phyloP scores from a whole-genome alignment of 208 protist species.

The Trypanosoma scelopori region DNA sequence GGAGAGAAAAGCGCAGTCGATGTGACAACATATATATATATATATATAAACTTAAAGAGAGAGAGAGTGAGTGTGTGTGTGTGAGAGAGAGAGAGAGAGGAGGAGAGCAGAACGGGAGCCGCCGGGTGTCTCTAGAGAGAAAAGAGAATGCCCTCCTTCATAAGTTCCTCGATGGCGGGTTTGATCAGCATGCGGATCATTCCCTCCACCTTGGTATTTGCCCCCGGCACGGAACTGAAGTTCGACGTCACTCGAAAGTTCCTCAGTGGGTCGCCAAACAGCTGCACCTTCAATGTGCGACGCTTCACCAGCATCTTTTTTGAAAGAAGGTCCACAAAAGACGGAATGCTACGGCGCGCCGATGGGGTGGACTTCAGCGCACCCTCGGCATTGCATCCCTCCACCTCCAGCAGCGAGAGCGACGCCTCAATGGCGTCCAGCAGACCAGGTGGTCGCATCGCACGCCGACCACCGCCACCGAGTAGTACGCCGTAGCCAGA shows the following conservation, averaged over 20 bases:
- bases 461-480: slow-evolving; percentile 66
- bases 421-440: slow-evolving; percentile 19
- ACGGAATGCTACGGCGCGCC: slow-evolving; percentile 10
- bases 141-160: slow-evolving; percentile 75
- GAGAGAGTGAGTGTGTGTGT: no score
- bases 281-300: slow-evolving; percentile 69
- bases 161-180: slow-evolving; percentile 77
- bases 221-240: slow-evolving; percentile 70
- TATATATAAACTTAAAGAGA: no score
- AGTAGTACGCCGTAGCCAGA: slow-evolving; percentile 77
- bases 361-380: slow-evolving; percentile 14
- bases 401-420: slow-evolving; percentile 14
- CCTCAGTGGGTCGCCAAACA: slow-evolving; percentile 87
- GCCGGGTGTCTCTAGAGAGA: slow-evolving; percentile 1
- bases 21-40: no score
- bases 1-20: no score
- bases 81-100: not conserved
- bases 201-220: slow-evolving; percentile 74
- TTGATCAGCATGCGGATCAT: slow-evolving; percentile 74
- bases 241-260: slow-evolving; percentile 77
- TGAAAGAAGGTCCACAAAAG: slow-evolving; percentile 51
- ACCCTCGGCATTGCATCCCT: not conserved
- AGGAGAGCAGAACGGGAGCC: not conserved
- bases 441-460: slow-evolving; percentile 69
- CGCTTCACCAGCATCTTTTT: slow-evolving; percentile 49